Base-by-base conservation (phyloP, 805 yeast species). In the Lachancea waltii region DNA sequence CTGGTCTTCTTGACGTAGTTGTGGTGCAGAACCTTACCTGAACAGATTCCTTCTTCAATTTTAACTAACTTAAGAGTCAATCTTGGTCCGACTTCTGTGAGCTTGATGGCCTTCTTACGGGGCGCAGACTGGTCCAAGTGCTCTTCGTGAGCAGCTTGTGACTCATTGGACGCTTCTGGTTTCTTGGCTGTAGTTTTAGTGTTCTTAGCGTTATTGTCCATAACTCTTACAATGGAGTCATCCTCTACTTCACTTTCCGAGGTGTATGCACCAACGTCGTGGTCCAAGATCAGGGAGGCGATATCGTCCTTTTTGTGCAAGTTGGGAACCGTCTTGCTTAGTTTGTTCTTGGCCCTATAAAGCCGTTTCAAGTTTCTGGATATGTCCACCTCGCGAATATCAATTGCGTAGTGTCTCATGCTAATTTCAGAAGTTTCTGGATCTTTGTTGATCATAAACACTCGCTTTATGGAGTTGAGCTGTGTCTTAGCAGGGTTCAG, bases 241-340 rank as follows among this genome's bases (percentile, higher is more conserved):
- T 89, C 96, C 53, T 92, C 97, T 30, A 87, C 78, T 67, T 90
- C 98, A 3, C 95, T 82, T 53, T 90, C 98, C 33, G 92, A 80
- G 1, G 96, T 85, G 56, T 80, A 77, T 8, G 72, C 73, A 24
- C 81, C 85, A 25, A 78, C 77, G 17, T 89, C 79, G 54, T 84
- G 84, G 56, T 87, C 96, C 39, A 86, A 68, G 38, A 90, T 69
- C 47, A 83, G 73, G 50, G 90, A 95, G 6, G 95, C 73, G 28
- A 89, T 84, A 57, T 89, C 97, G 28, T 67, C 66, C 32, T 78
- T 78, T 26, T 67, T 70, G 24, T 75, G 65, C 56, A 89, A 63
- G 52, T 81, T 80, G 30, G 96, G 96, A 45, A 87, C 61, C 16
- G 65, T 63, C 50, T 81, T 81, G 52, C 75, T 75, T 29, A 75